These are phyloP conservation scores for Rhynchosporium graminicola DNA, from an alignment of 2,329 filamentous ascomycete species.

Conservation along the genomic window DNA sequence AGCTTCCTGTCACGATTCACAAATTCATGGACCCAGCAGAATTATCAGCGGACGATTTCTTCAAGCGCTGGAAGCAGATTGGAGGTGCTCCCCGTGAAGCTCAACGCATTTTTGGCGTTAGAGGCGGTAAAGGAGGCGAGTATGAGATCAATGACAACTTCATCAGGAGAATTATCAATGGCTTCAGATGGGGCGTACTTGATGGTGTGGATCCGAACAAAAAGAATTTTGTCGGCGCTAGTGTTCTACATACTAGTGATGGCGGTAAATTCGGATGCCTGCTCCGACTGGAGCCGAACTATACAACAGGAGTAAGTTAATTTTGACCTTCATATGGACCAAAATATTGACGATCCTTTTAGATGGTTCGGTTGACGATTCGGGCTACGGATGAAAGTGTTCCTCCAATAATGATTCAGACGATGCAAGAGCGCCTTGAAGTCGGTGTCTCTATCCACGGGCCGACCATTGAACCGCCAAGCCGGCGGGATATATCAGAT, in stretches of 20 bases:
- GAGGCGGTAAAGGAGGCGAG: conserved; percentile 53
- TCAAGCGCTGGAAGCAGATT: conserved; percentile 99
- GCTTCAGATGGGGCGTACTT: conserved; percentile 87
- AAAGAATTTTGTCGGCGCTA: conserved; percentile 91
- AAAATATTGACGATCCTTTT: conserved; percentile 30
- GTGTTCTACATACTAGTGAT: conserved; percentile 78
- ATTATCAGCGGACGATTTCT: conserved; percentile 88
- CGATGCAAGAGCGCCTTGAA: conserved; percentile 83
- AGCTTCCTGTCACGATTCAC: conserved; percentile 83
- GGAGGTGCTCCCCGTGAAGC: conserved; percentile 84
- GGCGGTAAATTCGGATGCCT: conserved; percentile 93
- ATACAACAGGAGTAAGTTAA: conserved; percentile 75
- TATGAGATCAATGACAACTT: conserved; percentile 70
- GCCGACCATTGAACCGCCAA: conserved; percentile 32
- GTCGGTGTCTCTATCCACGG: conserved; percentile 44
- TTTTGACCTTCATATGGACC: background rate
- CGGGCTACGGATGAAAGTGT: conserved; percentile 91
- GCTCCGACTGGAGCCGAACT: conserved; percentile 92
- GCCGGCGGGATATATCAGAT: conserved; percentile 38
- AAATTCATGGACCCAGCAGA: conserved; percentile 97
- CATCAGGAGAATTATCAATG: conserved; percentile 72
- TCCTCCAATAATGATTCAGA: conserved; percentile 74
- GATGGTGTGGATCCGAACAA: conserved; percentile 86
- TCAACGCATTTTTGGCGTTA: conserved; percentile 79
- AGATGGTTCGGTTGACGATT: conserved; percentile 97